phyloP scores from a whole-genome alignment of 306 rosid species.

The Gastrolobium bilobum region DNA sequence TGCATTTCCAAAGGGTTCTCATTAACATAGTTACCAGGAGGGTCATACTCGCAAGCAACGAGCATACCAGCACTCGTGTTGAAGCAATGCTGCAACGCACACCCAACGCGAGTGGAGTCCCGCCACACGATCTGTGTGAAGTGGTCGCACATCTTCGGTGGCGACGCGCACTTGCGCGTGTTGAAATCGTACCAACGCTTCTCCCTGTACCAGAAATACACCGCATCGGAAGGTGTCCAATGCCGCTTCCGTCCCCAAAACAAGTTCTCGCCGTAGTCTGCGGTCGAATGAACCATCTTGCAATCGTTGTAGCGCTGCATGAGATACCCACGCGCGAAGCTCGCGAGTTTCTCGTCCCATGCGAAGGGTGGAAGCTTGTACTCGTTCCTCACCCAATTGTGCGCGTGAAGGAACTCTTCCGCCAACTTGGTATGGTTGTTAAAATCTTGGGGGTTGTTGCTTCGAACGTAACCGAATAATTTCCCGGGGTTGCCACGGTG shows the following conservation, averaged over 20 bases:
- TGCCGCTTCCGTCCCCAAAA: constrained; percentile 60
- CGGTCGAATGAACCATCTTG: constrained; percentile 52
- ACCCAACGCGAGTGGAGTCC: constrained; percentile 58
- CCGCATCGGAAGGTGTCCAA: constrained; percentile 62
- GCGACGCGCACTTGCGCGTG: constrained; percentile 34
- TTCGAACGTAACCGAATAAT: constrained; percentile 38
- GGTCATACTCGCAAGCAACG: constrained; percentile 70
- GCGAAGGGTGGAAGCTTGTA: constrained; percentile 17
- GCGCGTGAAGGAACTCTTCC: constrained; percentile 62
- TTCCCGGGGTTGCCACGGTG: constrained; percentile 1
- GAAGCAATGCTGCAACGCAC: constrained; percentile 54
- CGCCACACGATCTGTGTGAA: constrained; percentile 83
- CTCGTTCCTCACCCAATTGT: constrained; percentile 56
- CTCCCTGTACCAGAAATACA: constrained; percentile 61
- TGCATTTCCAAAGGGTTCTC: constrained; percentile 58
- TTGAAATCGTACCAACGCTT: constrained; percentile 12
- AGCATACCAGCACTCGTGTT: constrained; percentile 19
- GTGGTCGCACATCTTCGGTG: constrained; percentile 59
- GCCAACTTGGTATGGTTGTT: not conserved
- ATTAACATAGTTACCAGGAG: constrained; percentile 62
- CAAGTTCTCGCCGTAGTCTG: constrained; percentile 67
- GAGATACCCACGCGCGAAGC: constrained; percentile 52
- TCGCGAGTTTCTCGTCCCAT: constrained; percentile 64
- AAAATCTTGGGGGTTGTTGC: rapidly evolving
- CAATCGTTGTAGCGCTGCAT: constrained; percentile 51